Evolutionary conservation across 345 rosid genomes (phyloP).

Genomic region (Eucalyptus cladocalyx): DNA sequence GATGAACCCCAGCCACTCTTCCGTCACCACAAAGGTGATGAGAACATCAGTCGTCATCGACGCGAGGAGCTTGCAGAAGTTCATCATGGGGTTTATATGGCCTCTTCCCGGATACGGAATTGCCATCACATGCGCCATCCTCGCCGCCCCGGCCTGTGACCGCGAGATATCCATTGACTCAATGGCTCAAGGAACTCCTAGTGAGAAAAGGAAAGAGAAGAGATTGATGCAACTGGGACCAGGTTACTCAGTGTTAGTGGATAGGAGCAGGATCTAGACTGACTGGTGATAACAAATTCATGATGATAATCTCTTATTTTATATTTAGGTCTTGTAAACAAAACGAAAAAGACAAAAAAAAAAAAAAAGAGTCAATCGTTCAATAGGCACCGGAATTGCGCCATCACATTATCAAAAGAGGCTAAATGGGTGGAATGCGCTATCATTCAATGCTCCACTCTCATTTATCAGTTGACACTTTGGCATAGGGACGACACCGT

Average conservation of each 20-base stretch:
- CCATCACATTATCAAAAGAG: background rate
- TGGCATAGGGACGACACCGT: background rate
- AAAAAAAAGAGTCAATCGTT: background rate
- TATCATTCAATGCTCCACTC: background rate
- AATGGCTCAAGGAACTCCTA: background rate
- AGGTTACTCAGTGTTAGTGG: background rate
- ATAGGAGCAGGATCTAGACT: background rate
- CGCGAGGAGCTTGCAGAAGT: background rate
- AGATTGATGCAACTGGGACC: background rate
- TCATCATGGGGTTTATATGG: background rate
- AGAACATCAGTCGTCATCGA: background rate
- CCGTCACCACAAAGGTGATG: background rate
- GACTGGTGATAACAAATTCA: background rate
- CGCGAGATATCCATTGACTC: background rate
- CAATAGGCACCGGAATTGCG: background rate
- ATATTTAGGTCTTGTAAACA: background rate
- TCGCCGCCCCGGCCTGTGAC: background rate
- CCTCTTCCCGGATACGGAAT: background rate
- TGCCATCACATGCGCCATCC: background rate
- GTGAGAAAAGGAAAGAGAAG: background rate
- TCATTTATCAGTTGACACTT: background rate
- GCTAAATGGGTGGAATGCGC: background rate
- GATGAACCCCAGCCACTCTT: background rate
- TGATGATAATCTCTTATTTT: background rate
- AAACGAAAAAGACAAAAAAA: background rate